phyloP scores from a whole-genome alignment of 129 eudicot genomes.

The Scalesia atractyloides region DNA sequence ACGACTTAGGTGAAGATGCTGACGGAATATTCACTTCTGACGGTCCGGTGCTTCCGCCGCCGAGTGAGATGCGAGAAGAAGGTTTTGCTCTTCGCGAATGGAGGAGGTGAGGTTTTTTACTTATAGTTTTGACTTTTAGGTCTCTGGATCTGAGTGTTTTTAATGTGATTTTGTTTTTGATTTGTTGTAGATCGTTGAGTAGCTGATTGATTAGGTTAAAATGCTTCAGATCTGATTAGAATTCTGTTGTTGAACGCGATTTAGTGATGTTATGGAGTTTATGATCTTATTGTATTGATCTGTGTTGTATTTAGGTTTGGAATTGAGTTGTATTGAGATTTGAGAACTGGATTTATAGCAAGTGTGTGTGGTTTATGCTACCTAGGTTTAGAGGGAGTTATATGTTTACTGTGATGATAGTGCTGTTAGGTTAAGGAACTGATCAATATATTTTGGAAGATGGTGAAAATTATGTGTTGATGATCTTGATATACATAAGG shows the following conservation, averaged over 20 bases:
- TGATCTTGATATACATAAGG: neutral
- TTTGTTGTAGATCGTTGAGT: conserved; percentile 10
- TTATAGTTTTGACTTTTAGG: conserved; percentile 14
- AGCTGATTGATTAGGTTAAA: neutral
- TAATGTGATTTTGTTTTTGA: neutral
- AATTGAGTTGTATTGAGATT: neutral
- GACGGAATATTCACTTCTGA: conserved; percentile 78
- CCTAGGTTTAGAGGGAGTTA: conserved; percentile 14
- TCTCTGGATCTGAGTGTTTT: conserved; percentile 20
- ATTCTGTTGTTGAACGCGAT: conserved; percentile 5
- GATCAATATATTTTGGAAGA: neutral
- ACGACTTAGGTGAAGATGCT: conserved; percentile 48
- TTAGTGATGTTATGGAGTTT: too few species aligned
- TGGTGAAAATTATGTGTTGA: neutral
- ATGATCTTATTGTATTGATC: neutral
- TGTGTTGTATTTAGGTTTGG: neutral
- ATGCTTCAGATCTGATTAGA: conserved; percentile 21
- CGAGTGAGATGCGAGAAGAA: conserved; percentile 76
- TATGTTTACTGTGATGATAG: too few species aligned
- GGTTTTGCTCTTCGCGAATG: conserved; percentile 96
- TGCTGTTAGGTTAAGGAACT: neutral
- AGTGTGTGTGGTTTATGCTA: conserved; percentile 2
- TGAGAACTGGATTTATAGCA: neutral
- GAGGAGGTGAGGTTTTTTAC: conserved; percentile 64
- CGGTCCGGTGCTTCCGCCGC: conserved; percentile 94